phyloP scores from a whole-genome alignment of 129 eudicot genomes.

The Flaveria brownii region DNA sequence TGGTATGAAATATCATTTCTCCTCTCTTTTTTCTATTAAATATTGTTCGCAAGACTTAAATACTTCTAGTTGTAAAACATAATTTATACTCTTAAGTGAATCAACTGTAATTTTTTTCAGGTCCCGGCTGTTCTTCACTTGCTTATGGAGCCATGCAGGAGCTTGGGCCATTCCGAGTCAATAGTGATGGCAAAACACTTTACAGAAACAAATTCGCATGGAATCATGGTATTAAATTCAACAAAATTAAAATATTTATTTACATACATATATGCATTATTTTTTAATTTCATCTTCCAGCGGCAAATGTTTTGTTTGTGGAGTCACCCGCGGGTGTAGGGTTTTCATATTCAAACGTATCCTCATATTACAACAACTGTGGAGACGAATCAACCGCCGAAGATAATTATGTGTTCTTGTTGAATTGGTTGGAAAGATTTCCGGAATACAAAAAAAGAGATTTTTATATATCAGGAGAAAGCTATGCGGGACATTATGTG shows the following conservation, averaged over 20 bases:
- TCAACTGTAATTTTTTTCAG: constrained; percentile 25
- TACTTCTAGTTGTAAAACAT: background rate
- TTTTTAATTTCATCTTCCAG: constrained; percentile 26
- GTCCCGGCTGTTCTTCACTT: constrained; percentile 87
- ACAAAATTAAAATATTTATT: background rate
- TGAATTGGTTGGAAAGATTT: constrained; percentile 75
- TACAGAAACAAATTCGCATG: constrained; percentile 61
- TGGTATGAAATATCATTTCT: too few relatives aligned
- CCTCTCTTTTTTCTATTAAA: too few relatives aligned
- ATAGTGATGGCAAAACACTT: constrained; percentile 79
- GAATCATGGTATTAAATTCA: constrained; percentile 53
- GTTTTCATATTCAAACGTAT: constrained; percentile 68
- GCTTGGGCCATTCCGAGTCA: constrained; percentile 77
- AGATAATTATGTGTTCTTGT: constrained; percentile 60
- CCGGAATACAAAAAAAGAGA: constrained; percentile 66
- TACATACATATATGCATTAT: background rate
- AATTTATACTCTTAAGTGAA: background rate
- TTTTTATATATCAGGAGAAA: constrained; percentile 76
- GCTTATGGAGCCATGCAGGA: constrained; percentile 90
- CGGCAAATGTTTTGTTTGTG: constrained; percentile 75
- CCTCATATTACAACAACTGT: constrained; percentile 34
- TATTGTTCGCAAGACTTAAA: background rate
- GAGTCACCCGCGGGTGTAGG: constrained; percentile 93
- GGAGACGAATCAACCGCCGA: constrained; percentile 59
- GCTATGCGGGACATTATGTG: constrained; percentile 90